Evolutionary conservation across 495 filamentous ascomycete genomes (phyloP).

Genomic region (Xylaria castorea): DNA sequence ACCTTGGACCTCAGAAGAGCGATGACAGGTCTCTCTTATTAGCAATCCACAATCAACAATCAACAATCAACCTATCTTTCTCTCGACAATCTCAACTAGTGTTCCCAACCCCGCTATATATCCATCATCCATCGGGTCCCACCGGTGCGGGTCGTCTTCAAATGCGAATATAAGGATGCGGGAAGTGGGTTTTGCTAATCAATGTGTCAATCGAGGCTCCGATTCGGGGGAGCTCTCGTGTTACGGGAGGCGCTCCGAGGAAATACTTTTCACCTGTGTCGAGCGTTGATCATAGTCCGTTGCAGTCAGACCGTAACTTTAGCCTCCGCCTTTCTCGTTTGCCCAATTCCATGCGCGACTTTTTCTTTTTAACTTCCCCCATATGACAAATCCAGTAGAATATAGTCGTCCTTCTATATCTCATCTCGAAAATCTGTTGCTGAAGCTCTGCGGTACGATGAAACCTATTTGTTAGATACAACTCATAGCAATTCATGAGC

Average conservation of each 20-base stretch:
- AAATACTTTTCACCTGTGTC: slow-evolving; percentile 18
- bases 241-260: neutral
- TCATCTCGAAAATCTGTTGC: neutral
- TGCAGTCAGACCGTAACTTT: slow-evolving; percentile 2
- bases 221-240: slow-evolving; percentile 1
- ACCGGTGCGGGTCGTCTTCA: slow-evolving; percentile 22
- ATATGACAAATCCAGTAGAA: neutral
- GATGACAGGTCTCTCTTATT: neutral
- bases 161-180: slow-evolving; percentile 11
- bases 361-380: neutral
- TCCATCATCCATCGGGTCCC: slow-evolving; percentile 8
- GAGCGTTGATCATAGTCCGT: slow-evolving; percentile 4
- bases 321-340: neutral
- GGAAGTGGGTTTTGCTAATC: slow-evolving; percentile 9
- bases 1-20: neutral
- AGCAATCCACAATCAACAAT: neutral
- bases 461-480: neutral
- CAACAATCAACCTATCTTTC: neutral
- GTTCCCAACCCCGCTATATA: slow-evolving; percentile 6
- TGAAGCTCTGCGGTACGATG: neutral
- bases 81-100: neutral
- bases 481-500: slow-evolving; percentile 14
- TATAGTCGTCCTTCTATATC: slow-evolving; percentile 9
- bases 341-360: neutral
- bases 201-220: slow-evolving; percentile 26